Percentiles rank a stretch among this genome's conserved stretches.
Conservation (phyloP, 1,284 basidiomycete genomes). For the Cutaneotrichosporon sp. region DNA sequence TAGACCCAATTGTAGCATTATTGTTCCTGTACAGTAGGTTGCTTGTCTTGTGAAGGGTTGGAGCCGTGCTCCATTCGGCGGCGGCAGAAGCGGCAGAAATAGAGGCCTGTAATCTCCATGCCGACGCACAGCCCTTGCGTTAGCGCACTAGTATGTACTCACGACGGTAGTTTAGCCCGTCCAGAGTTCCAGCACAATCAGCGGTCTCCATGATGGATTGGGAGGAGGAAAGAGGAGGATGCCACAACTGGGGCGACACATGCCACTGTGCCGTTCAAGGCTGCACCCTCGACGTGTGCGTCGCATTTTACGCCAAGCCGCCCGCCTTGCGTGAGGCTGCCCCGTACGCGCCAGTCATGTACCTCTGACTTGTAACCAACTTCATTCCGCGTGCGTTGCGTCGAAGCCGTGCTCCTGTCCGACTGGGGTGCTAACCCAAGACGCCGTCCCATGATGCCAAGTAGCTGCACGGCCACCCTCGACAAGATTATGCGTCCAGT, state of each 20-base stretch:
- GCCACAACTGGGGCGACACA: not conserved
- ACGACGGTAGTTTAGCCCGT: not conserved
- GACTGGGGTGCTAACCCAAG: no score
- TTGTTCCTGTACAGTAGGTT: not conserved
- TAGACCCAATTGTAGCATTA: slow-evolving; percentile 17
- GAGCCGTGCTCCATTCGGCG: no score
- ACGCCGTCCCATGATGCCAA: no score
- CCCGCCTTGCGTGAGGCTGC: no score
- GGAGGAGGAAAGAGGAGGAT: not conserved
- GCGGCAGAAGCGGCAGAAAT: not conserved
- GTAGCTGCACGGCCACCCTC: no score
- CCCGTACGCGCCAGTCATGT: no score
- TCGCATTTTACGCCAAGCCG: not conserved
- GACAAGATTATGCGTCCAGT: no score
- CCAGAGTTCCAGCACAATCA: not conserved
- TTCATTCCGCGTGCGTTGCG: no score
- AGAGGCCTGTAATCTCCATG: not conserved
- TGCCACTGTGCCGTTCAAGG: not conserved
- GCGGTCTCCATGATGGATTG: not conserved
- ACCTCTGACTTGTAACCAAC: no score
- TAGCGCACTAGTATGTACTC: not conserved
- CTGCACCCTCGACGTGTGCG: not conserved
- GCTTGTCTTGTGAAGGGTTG: not conserved
- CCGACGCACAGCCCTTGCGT: not conserved
- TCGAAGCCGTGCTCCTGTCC: no score